A percentile compares a stretch with the other conserved stretches of the same genome.
Evolutionary conservation across 1,139 yeast species (phyloP).

Genomic region (Pichia sp.): DNA sequence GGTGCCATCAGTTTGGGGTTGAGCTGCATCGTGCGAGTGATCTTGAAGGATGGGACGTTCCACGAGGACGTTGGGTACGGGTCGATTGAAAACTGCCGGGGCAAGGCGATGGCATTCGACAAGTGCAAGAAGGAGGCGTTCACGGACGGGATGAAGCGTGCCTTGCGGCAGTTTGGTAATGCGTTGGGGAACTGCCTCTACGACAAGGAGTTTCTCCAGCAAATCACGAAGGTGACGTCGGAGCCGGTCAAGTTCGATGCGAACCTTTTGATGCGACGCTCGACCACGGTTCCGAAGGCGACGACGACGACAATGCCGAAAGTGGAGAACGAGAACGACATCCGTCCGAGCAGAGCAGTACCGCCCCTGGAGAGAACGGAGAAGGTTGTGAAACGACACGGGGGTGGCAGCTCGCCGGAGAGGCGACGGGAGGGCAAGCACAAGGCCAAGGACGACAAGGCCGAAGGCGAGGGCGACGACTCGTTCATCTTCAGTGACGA

Average conservation of each 20-base stretch:
- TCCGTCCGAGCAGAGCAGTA: not conserved
- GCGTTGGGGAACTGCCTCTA: constrained; percentile 77
- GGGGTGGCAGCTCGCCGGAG: constrained; percentile 12
- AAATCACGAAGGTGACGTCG: constrained; percentile 46
- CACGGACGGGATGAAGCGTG: constrained; percentile 75
- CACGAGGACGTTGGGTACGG: constrained; percentile 86
- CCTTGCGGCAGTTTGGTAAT: constrained; percentile 74
- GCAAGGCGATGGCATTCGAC: constrained; percentile 72
- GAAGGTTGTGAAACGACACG: no score
- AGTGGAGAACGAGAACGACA: not conserved
- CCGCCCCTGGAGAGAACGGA: no score
- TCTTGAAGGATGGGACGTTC: constrained; percentile 68
- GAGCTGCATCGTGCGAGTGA: constrained; percentile 67
- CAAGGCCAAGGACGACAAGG: constrained; percentile 21
- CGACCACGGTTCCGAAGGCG: constrained; percentile 26
- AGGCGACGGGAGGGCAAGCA: not conserved
- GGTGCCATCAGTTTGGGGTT: constrained; percentile 60
- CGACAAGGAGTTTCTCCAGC: constrained; percentile 60
- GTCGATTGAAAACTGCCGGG: constrained; percentile 65
- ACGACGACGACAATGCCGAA: constrained; percentile 24
- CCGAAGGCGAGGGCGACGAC: constrained; percentile 41
- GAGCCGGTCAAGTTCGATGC: constrained; percentile 56
- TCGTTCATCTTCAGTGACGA: constrained; percentile 69
- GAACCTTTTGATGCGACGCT: constrained; percentile 38
- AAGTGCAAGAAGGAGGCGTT: constrained; percentile 79